phyloP scores from a whole-genome alignment of 306 rosid species.

The Glycine latifolia region DNA sequence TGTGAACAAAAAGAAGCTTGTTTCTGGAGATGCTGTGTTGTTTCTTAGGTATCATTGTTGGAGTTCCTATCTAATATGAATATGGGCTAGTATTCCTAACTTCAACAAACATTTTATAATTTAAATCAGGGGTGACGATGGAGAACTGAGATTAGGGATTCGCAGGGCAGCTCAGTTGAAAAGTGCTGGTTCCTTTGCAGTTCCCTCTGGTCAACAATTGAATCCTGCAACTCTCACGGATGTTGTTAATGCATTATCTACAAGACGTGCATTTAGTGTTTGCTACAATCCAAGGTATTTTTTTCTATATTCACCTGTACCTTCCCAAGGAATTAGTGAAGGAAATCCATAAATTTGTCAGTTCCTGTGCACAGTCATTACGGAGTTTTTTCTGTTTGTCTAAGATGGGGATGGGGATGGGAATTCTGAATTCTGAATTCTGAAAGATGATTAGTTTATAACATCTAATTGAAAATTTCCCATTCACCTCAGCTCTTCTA shows the following conservation, averaged over 20 bases:
- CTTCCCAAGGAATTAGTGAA: neutral
- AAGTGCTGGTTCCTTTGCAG: conserved; percentile 59
- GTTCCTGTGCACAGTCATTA: neutral
- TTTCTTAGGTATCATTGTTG: conserved; percentile 75
- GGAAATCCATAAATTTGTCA: neutral
- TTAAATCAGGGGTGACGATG: conserved; percentile 83
- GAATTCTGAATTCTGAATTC: neutral
- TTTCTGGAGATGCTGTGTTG: conserved; percentile 97
- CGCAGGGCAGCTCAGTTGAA: conserved; percentile 88
- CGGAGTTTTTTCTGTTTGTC: conserved; percentile 5
- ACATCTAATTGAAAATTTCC: neutral
- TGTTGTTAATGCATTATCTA: conserved; percentile 71
- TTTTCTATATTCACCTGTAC: neutral
- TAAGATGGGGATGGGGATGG: neutral
- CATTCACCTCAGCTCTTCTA: neutral
- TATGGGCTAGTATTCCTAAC: neutral
- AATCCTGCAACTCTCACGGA: conserved; percentile 62
- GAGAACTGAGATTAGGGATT: conserved; percentile 88
- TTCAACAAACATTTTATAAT: neutral
- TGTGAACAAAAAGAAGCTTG: conserved; percentile 97
- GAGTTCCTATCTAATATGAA: neutral
- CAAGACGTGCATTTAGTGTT: conserved; percentile 67
- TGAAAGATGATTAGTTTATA: neutral
- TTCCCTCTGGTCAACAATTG: conserved; percentile 63
- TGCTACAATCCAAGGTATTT: conserved; percentile 89